Conservation (phyloP, 1,139 yeast species). For the Spathaspora jeffriesii region DNA sequence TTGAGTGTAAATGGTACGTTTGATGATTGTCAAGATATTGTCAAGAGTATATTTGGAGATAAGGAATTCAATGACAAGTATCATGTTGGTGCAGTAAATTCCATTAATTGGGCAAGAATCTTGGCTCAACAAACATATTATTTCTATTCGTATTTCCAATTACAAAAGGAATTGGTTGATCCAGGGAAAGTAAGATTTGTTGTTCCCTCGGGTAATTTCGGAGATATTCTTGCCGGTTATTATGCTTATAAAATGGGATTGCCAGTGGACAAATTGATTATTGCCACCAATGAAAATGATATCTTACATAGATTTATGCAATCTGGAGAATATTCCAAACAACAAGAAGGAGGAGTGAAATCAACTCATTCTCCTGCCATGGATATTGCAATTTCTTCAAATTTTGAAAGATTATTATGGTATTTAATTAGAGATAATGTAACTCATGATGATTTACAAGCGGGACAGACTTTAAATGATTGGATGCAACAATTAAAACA, state of each 20-base stretch:
- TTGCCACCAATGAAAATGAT: constrained; percentile 96
- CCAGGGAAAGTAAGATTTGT: constrained; percentile 70
- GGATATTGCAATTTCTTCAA: constrained; percentile 95
- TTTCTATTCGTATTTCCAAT: constrained; percentile 86
- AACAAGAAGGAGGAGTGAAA: constrained; percentile 60
- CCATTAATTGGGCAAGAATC: constrained; percentile 99
- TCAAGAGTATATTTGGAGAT: constrained; percentile 91
- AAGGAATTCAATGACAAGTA: constrained; percentile 81
- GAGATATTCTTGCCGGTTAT: constrained; percentile 96
- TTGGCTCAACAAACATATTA: constrained; percentile 97
- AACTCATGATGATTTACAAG: constrained; percentile 59
- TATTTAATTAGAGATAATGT: constrained; percentile 76
- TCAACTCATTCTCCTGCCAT: constrained; percentile 96
- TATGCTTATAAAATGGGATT: constrained; percentile 95
- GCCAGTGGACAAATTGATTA: constrained; percentile 81
- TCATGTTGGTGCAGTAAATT: constrained; percentile 97
- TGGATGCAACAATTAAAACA: constrained; percentile 85
- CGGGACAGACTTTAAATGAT: constrained; percentile 67
- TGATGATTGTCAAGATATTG: constrained; percentile 98
- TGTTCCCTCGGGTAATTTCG: constrained; percentile 98
- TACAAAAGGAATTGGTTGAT: constrained; percentile 37
- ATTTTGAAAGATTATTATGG: constrained; percentile 96
- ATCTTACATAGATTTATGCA: constrained; percentile 90
- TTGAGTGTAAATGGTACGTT: constrained; percentile 94
- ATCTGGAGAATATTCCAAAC: constrained; percentile 79